These are phyloP conservation scores for Leccinum fibrillosum DNA, from an alignment of 768 basidiomycete genomes.

Conservation along the genomic window DNA sequence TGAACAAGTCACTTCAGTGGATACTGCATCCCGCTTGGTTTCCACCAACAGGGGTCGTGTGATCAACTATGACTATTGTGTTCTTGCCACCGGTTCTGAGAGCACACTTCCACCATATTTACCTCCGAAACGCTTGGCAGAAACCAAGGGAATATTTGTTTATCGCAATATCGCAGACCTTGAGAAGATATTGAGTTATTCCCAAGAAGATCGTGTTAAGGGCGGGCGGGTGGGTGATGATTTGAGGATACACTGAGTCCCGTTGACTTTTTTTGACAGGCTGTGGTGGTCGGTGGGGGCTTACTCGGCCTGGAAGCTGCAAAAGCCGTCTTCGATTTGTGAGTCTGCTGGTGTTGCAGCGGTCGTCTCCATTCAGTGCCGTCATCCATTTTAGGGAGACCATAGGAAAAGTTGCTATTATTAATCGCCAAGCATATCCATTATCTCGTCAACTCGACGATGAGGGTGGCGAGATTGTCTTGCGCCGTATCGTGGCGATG, in stretches of 20 bases:
- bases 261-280: not conserved
- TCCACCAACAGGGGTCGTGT: conserved; percentile 43
- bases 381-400: conserved; percentile 19
- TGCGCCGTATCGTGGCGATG: conserved; percentile 55
- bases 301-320: conserved; percentile 73
- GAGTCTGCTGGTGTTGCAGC: not conserved
- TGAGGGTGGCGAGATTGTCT: conserved; percentile 58
- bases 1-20: conserved; percentile 44
- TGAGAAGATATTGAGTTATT: conserved; percentile 58
- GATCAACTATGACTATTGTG: conserved; percentile 56
- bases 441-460: conserved; percentile 58
- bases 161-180: conserved; percentile 73
- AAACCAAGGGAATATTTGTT: conserved; percentile 59
- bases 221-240: conserved; percentile 21
- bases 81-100: conserved; percentile 68
- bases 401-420: conserved; percentile 47
- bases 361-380: not conserved
- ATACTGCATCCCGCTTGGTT: conserved; percentile 39
- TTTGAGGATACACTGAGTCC: not conserved
- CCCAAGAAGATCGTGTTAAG: conserved; percentile 43
- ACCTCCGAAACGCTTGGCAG: conserved; percentile 35
- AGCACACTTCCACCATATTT: conserved; percentile 62
- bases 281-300: conserved; percentile 60
- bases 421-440: conserved; percentile 50
- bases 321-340: conserved; percentile 64